These are phyloP conservation scores for Fusarium redolens DNA, from an alignment of 2,329 filamentous ascomycete species.

Conservation along the genomic window DNA sequence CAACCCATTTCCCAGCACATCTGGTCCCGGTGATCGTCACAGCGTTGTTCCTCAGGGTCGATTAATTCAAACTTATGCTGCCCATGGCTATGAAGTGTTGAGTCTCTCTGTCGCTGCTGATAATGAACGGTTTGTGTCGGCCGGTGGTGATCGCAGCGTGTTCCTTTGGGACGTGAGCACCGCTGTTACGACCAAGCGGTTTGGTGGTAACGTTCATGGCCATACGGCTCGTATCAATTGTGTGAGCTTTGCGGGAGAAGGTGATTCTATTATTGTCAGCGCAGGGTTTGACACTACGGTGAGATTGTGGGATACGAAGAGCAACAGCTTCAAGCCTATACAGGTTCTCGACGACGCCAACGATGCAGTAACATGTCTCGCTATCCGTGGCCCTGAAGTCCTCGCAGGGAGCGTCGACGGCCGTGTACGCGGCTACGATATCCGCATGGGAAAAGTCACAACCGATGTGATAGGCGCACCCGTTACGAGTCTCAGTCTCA, in stretches of 20 bases:
- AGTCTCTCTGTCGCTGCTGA: conserved; percentile 78
- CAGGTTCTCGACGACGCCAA: conserved; percentile 79
- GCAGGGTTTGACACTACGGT: conserved; percentile 82
- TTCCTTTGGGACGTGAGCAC: conserved; percentile 95
- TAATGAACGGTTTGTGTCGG: conserved; percentile 88
- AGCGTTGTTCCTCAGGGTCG: conserved; percentile 59
- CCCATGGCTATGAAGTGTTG: conserved; percentile 93
- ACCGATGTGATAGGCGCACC: conserved; percentile 76
- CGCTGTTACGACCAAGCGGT: conserved; percentile 80
- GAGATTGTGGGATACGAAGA: conserved; percentile 78
- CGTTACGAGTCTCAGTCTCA: conserved; percentile 81
- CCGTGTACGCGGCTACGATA: conserved; percentile 82
- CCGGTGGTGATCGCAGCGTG: conserved; percentile 88
- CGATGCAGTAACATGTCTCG: conserved; percentile 71
- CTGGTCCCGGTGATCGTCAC: conserved; percentile 45
- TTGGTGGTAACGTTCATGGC: conserved; percentile 69
- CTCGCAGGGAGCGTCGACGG: conserved; percentile 87
- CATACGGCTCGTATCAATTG: conserved; percentile 81
- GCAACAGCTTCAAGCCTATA: conserved; percentile 68
- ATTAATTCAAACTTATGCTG: conserved; percentile 88
- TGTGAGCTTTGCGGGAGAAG: conserved; percentile 81
- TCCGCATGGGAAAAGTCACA: conserved; percentile 77
- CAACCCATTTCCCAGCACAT: conserved; percentile 73
- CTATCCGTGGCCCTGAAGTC: conserved; percentile 66
- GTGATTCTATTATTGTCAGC: conserved; percentile 77